Base-by-base conservation (phyloP, 2,329 filamentous ascomycete genomes). In the Pleomassaria siparia region DNA sequence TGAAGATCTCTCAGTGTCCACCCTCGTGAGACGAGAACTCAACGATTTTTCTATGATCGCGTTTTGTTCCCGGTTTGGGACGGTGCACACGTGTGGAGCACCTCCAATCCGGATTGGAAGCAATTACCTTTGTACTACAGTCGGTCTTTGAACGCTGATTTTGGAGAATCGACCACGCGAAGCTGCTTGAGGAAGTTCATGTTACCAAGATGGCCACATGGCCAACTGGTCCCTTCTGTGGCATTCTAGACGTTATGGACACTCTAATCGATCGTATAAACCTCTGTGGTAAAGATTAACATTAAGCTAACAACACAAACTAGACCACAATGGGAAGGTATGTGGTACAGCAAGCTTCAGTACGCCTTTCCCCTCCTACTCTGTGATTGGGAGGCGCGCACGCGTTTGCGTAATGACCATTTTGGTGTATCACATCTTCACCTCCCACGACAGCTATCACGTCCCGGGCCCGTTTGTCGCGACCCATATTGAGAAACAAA, bases 281-380 rank as follows among this genome's bases (percentile, higher is more conserved):
- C 22, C 32, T 44, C 42, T 9, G 37, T 20, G 11, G 18, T n/a
- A 5, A 8, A 37, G 32, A 44, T 44, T 44, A 44, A 39, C 21
- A 8, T 11, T 33, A n/a, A 9, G 39, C 39, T 44, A 44, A 39
- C 21, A 8, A 4, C 24, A n/a, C 6, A 15, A 16, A 20, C 53
- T 54, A 56, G 37, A 11, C 46, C 46, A 1, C 7, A 39, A 44
- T n/a, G 50, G 51, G 54, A 43, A 57, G 54, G 35, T 20, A 22
- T 35, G 32, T n/a, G 32, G n/a, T 35, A 16, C 32, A 52, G 35
- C 32, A 20, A n/a, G n/a, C n/a, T n/a, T n/a, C n/a, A n/a, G n/a
- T n/a, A n/a, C n/a, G 18, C 35, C 13, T 20, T 18, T 4, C 9
- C 15, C n/a, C 8, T 18, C 15, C 5, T 20, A 20, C 18, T 12